Conservation (phyloP, 2,329 filamentous ascomycete species). For the Truncatella angustata region DNA sequence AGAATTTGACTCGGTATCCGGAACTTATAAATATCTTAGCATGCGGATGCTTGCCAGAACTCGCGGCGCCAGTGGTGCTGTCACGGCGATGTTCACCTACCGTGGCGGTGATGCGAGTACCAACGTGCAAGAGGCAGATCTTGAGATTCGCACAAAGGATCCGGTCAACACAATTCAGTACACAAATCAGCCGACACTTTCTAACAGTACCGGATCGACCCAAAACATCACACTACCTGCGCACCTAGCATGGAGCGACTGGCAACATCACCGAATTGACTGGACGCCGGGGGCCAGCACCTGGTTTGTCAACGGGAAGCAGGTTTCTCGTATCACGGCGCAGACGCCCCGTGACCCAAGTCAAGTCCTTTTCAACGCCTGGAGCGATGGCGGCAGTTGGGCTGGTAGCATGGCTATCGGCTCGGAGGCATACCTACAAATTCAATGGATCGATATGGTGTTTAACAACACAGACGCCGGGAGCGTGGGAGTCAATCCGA, state of each 20-base stretch:
- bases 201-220: slow-evolving; percentile 40
- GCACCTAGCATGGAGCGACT: slow-evolving; percentile 40
- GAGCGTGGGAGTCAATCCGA: slow-evolving; percentile 14
- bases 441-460: slow-evolving; percentile 51
- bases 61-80: slow-evolving; percentile 44
- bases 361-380: slow-evolving; percentile 49
- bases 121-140: slow-evolving; percentile 35
- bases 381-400: slow-evolving; percentile 52
- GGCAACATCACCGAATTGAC: slow-evolving; percentile 51
- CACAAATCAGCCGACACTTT: slow-evolving; percentile 48
- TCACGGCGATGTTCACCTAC: slow-evolving; percentile 55
- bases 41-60: slow-evolving; percentile 52
- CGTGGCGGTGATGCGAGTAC: slow-evolving; percentile 17
- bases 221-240: slow-evolving; percentile 35
- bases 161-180: slow-evolving; percentile 38
- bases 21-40: slow-evolving; percentile 38
- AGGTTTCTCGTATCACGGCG: slow-evolving; percentile 44
- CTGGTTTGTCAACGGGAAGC: slow-evolving; percentile 47
- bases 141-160: slow-evolving; percentile 40
- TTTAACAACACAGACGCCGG: slow-evolving; percentile 40
- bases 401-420: slow-evolving; percentile 43
- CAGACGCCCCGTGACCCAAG: slow-evolving; percentile 46
- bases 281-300: slow-evolving; percentile 45
- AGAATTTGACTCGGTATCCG: slow-evolving; percentile 42
- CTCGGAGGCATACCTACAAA: slow-evolving; percentile 42